Evolutionary conservation across 2,329 filamentous ascomycete species (phyloP).

Genomic region (Aspergillus sp.): DNA sequence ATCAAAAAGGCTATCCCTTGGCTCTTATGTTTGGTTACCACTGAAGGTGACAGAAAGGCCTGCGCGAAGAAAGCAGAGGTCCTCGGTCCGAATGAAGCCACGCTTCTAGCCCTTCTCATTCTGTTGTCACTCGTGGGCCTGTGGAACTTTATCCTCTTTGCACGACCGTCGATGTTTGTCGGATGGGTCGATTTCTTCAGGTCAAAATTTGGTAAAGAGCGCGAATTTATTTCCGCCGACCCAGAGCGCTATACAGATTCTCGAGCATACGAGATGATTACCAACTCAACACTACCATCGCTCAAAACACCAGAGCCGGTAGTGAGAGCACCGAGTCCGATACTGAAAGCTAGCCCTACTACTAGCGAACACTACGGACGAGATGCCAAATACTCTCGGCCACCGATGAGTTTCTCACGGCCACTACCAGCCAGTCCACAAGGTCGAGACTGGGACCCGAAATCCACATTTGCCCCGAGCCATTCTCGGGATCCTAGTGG

Average conservation of each 20-base stretch:
- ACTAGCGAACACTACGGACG: not conserved
- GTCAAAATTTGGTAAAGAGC: conserved; percentile 43
- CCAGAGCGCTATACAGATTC: conserved; percentile 62
- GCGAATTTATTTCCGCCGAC: conserved; percentile 88
- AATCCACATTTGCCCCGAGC: conserved; percentile 29
- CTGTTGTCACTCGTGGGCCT: conserved; percentile 82
- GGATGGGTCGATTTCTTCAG: conserved; percentile 71
- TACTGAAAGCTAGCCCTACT: not conserved
- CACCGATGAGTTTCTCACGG: conserved; percentile 45
- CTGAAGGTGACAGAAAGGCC: conserved; percentile 56
- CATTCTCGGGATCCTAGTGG: not conserved
- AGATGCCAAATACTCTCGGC: conserved; percentile 12
- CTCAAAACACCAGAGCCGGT: conserved; percentile 31
- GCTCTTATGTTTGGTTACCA: conserved; percentile 64
- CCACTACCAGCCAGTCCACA: conserved; percentile 36
- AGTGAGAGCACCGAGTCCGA: conserved; percentile 10
- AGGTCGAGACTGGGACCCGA: conserved; percentile 32
- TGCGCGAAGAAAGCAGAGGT: conserved; percentile 59
- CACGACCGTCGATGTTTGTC: conserved; percentile 75
- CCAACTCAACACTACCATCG: conserved; percentile 11
- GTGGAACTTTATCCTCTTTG: conserved; percentile 77
- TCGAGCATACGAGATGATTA: conserved; percentile 77
- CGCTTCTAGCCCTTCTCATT: conserved; percentile 74
- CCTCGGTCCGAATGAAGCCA: conserved; percentile 69
- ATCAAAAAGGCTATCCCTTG: conserved; percentile 58